A percentile compares a stretch with the other conserved stretches of the same genome.
These are phyloP conservation scores for Backusella mclennaniae DNA, from an alignment of 192 early-diverging fungal species.

Conservation along the genomic window DNA sequence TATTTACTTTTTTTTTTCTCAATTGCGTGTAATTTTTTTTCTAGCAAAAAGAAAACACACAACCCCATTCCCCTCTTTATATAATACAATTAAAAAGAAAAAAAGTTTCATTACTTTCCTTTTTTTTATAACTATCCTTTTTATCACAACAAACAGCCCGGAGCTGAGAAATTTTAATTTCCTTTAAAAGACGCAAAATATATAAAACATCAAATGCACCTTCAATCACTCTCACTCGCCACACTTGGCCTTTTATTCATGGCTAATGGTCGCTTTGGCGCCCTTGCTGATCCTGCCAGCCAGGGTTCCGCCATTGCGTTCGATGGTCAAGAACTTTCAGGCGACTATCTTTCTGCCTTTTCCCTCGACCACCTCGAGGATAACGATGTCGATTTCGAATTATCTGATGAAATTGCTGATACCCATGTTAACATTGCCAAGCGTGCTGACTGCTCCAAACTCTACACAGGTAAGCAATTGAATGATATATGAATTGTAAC, in stretches of 20 bases:
- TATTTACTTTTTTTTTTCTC: slow-evolving; percentile 8
- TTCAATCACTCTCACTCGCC: slow-evolving; percentile 22
- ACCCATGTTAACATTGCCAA: neutral
- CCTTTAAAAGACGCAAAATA: neutral
- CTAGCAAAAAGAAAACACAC: neutral
- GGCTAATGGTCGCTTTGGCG: slow-evolving; percentile 1
- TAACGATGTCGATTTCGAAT: slow-evolving; percentile 20
- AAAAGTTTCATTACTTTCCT: neutral
- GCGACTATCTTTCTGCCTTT: neutral
- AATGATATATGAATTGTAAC: neutral
- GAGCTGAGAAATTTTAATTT: neutral
- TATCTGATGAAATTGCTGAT: slow-evolving; percentile 16
- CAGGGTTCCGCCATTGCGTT: neutral
- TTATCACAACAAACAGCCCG: neutral
- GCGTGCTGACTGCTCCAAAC: slow-evolving; percentile 20
- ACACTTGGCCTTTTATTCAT: slow-evolving; percentile 15
- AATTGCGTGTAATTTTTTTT: neutral
- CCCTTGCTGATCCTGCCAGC: neutral
- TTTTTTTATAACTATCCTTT: neutral
- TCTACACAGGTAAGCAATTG: slow-evolving; percentile 19
- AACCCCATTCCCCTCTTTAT: neutral
- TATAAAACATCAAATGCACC: slow-evolving; percentile 4
- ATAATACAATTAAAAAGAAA: neutral
- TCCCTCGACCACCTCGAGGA: slow-evolving; percentile 2
- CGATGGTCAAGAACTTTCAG: neutral